Evolutionary conservation across 768 basidiomycete genomes (phyloP), one percentile per base, ranked within the genome.

Genomic region (Aureoboletus auriporus): DNA sequence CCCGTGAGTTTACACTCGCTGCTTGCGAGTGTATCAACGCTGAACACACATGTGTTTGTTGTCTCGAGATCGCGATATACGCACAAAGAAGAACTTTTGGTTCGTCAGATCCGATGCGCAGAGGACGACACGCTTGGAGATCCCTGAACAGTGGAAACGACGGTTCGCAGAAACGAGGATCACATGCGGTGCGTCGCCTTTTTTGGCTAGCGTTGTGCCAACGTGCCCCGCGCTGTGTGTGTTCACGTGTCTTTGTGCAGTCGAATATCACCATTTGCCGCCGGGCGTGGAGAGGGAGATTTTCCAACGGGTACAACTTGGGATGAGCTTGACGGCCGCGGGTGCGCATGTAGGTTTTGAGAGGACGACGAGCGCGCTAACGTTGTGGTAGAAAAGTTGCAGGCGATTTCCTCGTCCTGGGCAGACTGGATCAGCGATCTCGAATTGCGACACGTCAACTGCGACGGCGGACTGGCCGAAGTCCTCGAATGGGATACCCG

Each of bases 241-340:
- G 56, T 23, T 47, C 33, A 57, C 28, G 8, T 8, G 28, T 9
- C 28, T 2, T n/a, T 39, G 8, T 10, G 17, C 46, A 90, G 89
- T 89, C 41, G 86, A 89, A 65, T 92, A 91, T 55, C 64, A 70
- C 31, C 62, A 71, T 27, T 68, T 92, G 1, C 63, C 73, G 2
- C 71, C 77, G 11, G 71, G 72, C 6, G 69, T 73, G 5, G 88
- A 92, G 63, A 79, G 89, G 42, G 89, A 92, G 45, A 83, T 91
- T 17, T 89, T 89, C 59, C 84, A 88, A 56, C 74, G 90, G 26
- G 89, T 93, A 13, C 90, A 93, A 56, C 65, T 92, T 35, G 89
- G 89, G 46, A 80, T 89, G 70, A 71, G 79, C 13, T 71, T 93
- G 40, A 84, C 84, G 8, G 76, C 82, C 17, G 84, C 88, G 61